Conservation (phyloP, 2,329 filamentous ascomycete genomes). For the Nothophoma quercina region DNA sequence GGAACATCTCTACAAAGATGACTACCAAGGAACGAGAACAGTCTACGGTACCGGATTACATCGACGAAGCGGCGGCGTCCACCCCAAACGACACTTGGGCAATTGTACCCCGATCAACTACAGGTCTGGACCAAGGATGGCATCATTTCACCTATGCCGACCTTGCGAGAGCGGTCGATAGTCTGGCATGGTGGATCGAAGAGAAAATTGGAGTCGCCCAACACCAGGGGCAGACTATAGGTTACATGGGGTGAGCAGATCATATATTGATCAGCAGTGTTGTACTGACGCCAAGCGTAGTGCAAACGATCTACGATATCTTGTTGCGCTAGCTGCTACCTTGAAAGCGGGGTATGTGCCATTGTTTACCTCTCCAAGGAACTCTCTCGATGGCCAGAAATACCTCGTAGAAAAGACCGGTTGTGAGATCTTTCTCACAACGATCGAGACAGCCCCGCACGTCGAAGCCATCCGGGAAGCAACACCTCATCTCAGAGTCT, state of each 20-base stretch:
- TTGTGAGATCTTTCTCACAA: constrained; percentile 10
- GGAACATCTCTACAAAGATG: not conserved
- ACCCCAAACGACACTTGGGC: constrained; percentile 10
- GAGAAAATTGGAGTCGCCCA: constrained; percentile 2
- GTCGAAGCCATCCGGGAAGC: not conserved
- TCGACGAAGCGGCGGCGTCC: constrained; percentile 6
- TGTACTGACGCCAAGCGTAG: not conserved
- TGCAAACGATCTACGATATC: constrained; percentile 14
- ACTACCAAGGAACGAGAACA: not conserved
- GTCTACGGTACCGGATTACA: constrained; percentile 6
- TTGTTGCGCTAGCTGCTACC: constrained; percentile 4
- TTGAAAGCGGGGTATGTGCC: constrained; percentile 12
- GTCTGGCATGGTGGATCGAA: constrained; percentile 16
- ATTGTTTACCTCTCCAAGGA: constrained; percentile 10
- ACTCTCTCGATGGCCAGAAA: constrained; percentile 9
- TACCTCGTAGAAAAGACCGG: constrained; percentile 8
- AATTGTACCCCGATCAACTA: constrained; percentile 11
- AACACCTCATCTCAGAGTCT: not conserved
- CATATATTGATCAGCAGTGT: too few relatives aligned
- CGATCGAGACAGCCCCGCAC: not conserved
- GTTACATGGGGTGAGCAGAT: constrained; percentile 9
- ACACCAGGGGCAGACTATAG: constrained; percentile 11
- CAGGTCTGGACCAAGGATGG: constrained; percentile 9
- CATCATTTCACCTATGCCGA: constrained; percentile 6
- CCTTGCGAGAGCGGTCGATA: constrained; percentile 10